These are phyloP conservation scores for Aspergillus carlsbadensis DNA, from an alignment of 495 filamentous ascomycete species.

Conservation along the genomic window DNA sequence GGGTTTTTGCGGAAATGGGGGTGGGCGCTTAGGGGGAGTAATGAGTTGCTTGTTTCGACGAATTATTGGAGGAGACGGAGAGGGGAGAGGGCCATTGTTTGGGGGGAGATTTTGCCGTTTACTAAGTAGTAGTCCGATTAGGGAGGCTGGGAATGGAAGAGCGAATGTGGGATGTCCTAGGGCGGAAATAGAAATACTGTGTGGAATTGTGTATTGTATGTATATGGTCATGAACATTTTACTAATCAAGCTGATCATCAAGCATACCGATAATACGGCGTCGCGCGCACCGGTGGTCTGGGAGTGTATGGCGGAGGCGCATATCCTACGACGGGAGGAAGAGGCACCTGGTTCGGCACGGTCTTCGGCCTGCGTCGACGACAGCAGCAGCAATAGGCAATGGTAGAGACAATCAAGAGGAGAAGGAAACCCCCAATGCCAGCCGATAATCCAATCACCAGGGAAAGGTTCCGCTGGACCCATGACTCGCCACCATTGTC, in stretches of 20 bases:
- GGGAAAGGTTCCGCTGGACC: constrained; percentile 60
- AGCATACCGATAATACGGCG: neutral
- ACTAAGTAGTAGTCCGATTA: no score
- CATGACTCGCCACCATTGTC: constrained; percentile 59
- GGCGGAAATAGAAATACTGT: no score
- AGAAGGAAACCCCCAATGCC: constrained; percentile 64
- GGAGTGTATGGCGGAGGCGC: constrained; percentile 1
- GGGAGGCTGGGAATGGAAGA: no score
- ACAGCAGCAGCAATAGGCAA: constrained; percentile 43
- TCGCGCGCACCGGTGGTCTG: neutral
- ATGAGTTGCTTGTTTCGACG: constrained; percentile 21
- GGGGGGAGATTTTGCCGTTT: neutral
- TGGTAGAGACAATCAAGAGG: constrained; percentile 55
- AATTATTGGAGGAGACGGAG: constrained; percentile 25
- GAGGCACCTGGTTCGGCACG: neutral
- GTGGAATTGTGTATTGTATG: neutral
- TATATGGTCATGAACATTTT: neutral
- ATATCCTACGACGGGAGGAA: neutral
- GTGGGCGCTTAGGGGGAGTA: constrained; percentile 25
- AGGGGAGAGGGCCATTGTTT: constrained; percentile 13
- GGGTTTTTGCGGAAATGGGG: constrained; percentile 30
- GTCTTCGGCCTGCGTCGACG: constrained; percentile 3
- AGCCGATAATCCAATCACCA: constrained; percentile 64
- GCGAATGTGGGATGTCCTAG: no score
- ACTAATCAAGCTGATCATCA: no score